Percentiles rank a stretch among this genome's conserved stretches.
Evolutionary conservation across 2,329 filamentous ascomycete species (phyloP).

Genomic region (Colletotrichum brevisporum): DNA sequence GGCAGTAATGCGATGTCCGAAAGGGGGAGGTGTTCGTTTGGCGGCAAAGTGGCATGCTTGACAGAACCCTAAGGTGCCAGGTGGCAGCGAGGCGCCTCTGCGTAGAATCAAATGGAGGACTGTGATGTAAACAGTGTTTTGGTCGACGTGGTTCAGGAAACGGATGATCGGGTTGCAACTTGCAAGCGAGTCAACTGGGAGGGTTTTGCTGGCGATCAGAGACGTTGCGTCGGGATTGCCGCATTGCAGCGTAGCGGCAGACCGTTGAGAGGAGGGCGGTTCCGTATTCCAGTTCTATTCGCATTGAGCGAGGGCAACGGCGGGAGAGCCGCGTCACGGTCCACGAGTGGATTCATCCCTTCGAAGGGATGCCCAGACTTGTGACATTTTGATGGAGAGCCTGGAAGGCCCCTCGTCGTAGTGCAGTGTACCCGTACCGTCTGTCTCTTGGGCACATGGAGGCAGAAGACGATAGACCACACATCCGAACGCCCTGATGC

Average conservation of each 20-base stretch:
- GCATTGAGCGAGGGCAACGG: constrained; percentile 21
- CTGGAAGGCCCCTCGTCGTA: background rate
- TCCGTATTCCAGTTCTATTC: background rate
- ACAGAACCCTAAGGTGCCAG: constrained; percentile 12
- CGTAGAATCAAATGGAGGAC: constrained; percentile 9
- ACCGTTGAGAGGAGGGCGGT: constrained; percentile 7
- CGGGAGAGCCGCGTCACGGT: constrained; percentile 22
- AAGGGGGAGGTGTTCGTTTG: constrained; percentile 10
- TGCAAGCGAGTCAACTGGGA: background rate
- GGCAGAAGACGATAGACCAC: background rate
- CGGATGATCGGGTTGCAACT: background rate
- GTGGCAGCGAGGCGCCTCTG: constrained; percentile 11
- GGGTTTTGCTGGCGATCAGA: constrained; percentile 14
- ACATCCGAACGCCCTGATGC: background rate
- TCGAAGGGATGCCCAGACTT: constrained; percentile 38
- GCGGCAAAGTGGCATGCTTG: constrained; percentile 13
- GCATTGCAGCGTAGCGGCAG: constrained; percentile 1
- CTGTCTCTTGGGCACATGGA: no score
- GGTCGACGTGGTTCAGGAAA: constrained; percentile 6
- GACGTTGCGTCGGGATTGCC: background rate
- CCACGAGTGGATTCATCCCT: constrained; percentile 28
- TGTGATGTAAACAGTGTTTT: constrained; percentile 26
- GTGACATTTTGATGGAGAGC: constrained; percentile 26
- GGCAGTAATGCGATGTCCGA: background rate
- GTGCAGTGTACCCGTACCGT: no score